These are phyloP conservation scores for Cubamyces lactineus DNA, from an alignment of 768 basidiomycete species.

Conservation along the genomic window DNA sequence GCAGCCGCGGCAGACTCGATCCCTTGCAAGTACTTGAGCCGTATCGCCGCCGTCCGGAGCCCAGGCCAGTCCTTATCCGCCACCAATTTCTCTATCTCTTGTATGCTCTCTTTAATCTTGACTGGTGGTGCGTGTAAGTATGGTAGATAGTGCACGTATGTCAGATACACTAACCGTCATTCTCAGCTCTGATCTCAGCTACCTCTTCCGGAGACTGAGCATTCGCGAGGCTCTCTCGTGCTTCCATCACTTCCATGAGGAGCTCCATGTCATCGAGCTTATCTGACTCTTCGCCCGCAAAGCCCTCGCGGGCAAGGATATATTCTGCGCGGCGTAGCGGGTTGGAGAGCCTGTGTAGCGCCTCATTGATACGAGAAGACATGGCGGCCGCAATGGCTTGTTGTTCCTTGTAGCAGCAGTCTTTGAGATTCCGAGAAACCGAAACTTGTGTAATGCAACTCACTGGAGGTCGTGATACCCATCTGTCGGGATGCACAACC, in stretches of 20 bases:
- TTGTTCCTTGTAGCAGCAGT: constrained; percentile 46
- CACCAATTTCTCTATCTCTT: constrained; percentile 53
- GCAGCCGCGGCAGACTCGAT: constrained; percentile 56
- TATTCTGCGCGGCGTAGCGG: constrained; percentile 83
- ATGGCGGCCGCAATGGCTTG: constrained; percentile 63
- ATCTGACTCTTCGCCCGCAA: constrained; percentile 67
- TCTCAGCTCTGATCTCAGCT: constrained; percentile 52
- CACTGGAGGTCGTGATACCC: constrained; percentile 54
- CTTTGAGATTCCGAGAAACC: constrained; percentile 9
- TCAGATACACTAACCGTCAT: constrained; percentile 50
- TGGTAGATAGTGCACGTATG: neutral
- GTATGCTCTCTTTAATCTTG: constrained; percentile 51
- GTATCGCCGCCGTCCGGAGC: constrained; percentile 62
- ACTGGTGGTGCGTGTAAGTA: constrained; percentile 40
- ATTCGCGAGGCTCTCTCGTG: constrained; percentile 74
- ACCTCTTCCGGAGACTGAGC: constrained; percentile 55
- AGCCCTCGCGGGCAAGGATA: constrained; percentile 66
- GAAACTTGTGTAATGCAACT: constrained; percentile 22
- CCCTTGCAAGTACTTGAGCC: constrained; percentile 73
- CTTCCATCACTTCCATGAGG: constrained; percentile 78
- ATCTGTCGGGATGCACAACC: constrained; percentile 85
- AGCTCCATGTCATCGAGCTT: constrained; percentile 70
- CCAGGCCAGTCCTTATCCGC: constrained; percentile 54
- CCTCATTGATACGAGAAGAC: constrained; percentile 80
- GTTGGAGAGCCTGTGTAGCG: constrained; percentile 73